Evolutionary conservation across 257 asterid genomes (phyloP).

Genomic region (Nicotiana attenuata): DNA sequence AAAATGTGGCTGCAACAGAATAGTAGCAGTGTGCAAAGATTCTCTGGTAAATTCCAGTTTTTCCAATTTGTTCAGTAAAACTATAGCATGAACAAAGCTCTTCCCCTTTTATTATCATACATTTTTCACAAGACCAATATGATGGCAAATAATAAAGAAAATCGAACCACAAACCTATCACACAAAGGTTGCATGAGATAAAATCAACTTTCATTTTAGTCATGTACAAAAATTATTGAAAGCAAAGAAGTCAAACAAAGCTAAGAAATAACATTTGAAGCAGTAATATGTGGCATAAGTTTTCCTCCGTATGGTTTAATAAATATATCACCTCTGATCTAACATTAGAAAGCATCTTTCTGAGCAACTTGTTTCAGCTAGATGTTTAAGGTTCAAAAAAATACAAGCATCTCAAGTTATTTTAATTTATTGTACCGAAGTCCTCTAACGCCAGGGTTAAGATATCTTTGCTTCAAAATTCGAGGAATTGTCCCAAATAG

Average conservation of each 20-base stretch:
- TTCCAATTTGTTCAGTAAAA: no score
- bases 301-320: neutral
- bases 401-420: constrained; percentile 55
- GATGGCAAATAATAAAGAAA: neutral
- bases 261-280: no score
- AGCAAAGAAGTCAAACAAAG: no score
- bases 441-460: constrained; percentile 28
- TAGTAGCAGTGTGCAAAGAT: no score
- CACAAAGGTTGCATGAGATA: neutral
- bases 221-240: neutral
- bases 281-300: neutral
- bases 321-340: neutral
- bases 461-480: constrained; percentile 31
- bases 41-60: no score
- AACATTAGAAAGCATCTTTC: no score
- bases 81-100: neutral
- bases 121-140: no score
- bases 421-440: constrained; percentile 41
- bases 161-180: neutral
- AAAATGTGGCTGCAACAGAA: no score
- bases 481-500: constrained; percentile 22
- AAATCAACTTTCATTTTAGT: neutral
- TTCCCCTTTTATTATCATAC: neutral
- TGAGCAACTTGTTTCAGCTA: no score
- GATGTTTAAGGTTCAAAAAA: neutral